Base-by-base conservation (phyloP, 345 rosid species). In the Sisymbrium altissimum region DNA sequence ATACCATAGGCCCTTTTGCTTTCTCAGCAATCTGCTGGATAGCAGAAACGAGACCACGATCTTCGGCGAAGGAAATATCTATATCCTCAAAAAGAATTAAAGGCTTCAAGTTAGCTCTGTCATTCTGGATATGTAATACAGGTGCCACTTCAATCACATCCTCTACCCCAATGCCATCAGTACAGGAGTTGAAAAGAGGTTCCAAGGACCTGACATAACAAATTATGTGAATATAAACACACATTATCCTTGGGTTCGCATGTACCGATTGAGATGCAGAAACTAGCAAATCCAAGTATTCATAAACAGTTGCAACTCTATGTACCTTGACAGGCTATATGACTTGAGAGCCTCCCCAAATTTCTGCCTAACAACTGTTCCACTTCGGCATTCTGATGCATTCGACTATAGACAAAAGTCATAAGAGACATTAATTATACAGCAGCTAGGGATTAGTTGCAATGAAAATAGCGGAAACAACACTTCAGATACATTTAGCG, bases 71-170 rank as follows among this genome's bases (percentile, higher is more conserved):
- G 70, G 72, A 64, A 71, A 95, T 76, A 79, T 95, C 98, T 64
- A 95, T 96, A 81, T 95, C 99, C 83, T 95, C 99, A 49, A 95
- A 86, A 70, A 95, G 91, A 81, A 92, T 86, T 78, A 95, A 85
- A 60, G 89, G 83, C 78, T 84, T 89, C 68, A 84, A 59, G 72
- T 77, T 84, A 61, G 69, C 75, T 77, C 38, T 79, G 63, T 73
- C 73, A 72, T 40, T 70, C 50, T 74, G 75, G 75, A 57, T 81
- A 56, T 58, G 65, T 39, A 57, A 61, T 74, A 76, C 17, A 18
- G 56, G 77, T 64, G 78, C 69, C 60, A 83, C 50, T 78, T 87
- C 85, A 59, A 60, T 43, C 56, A 81, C 81, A 82, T 85, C 83
- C 39, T 71, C 70, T 23, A 21, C 39, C 33, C 75, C 77, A 81